Percentiles rank a stretch among this genome's conserved stretches.
Evolutionary conservation across 805 yeast genomes (phyloP).

Genomic region (Candida arabinofermentans): DNA sequence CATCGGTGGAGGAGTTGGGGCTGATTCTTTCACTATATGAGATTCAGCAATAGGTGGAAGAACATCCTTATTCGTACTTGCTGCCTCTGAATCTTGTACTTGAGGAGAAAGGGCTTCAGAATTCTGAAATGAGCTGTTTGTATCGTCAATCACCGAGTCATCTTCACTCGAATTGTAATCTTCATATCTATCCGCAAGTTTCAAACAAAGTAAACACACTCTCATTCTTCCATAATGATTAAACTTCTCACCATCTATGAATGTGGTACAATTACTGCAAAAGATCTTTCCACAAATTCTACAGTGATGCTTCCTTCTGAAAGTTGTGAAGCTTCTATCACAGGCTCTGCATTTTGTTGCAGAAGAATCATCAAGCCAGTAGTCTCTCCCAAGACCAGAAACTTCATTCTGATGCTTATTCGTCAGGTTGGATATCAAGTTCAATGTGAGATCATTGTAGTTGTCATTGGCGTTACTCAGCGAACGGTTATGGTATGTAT

Average conservation of each 20-base stretch:
- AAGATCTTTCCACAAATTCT: slow-evolving; percentile 95
- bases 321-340: slow-evolving; percentile 74
- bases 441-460: slow-evolving; percentile 22
- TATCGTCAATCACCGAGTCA: slow-evolving; percentile 40
- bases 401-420: slow-evolving; percentile 17
- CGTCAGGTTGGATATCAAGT: slow-evolving; percentile 20
- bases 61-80: neutral
- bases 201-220: slow-evolving; percentile 70
- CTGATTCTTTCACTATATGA: slow-evolving; percentile 19
- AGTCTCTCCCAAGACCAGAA: slow-evolving; percentile 62
- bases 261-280: slow-evolving; percentile 75
- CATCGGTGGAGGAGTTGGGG: slow-evolving; percentile 58
- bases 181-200: slow-evolving; percentile 60
- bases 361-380: slow-evolving; percentile 95
- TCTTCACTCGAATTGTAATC: slow-evolving; percentile 63
- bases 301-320: slow-evolving; percentile 91
- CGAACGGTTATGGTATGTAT: slow-evolving; percentile 9
- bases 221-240: slow-evolving; percentile 65
- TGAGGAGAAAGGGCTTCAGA: slow-evolving; percentile 15
- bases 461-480: slow-evolving; percentile 8
- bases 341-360: slow-evolving; percentile 87
- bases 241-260: slow-evolving; percentile 63
- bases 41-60: slow-evolving; percentile 8
- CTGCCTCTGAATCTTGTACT: slow-evolving; percentile 11
- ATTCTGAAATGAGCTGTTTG: slow-evolving; percentile 20